Conservation (phyloP, 2,329 filamentous ascomycete genomes). For the Microcyclospora tardicrescens region DNA sequence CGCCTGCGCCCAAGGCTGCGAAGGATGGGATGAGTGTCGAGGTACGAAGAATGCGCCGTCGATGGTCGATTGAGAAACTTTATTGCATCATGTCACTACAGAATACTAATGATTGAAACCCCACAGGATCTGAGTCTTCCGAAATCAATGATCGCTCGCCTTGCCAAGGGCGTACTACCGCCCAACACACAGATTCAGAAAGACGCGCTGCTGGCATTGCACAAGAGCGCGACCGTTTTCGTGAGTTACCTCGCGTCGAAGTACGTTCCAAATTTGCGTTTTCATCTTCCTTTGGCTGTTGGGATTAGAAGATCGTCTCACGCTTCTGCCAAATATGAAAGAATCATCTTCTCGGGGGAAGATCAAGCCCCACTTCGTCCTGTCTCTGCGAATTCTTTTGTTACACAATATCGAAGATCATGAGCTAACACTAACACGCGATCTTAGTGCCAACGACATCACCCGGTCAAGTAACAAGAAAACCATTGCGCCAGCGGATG, state of each 20-base stretch:
- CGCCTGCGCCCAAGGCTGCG: constrained; percentile 9
- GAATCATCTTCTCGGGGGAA: neutral
- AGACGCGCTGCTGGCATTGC: constrained; percentile 66
- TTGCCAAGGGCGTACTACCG: constrained; percentile 68
- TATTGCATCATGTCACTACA: no score
- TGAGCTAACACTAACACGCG: constrained; percentile 3
- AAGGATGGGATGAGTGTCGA: constrained; percentile 33
- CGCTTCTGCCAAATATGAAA: neutral
- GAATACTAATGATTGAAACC: constrained; percentile 4
- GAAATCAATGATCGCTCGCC: constrained; percentile 66
- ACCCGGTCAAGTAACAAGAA: constrained; percentile 57
- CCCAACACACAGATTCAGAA: constrained; percentile 73
- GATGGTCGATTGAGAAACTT: no score
- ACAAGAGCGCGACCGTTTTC: constrained; percentile 71
- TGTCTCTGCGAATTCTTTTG: neutral
- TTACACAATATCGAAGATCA: neutral
- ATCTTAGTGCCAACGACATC: constrained; percentile 55
- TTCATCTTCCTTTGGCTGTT: neutral
- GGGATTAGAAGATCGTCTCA: neutral
- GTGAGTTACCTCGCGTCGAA: constrained; percentile 65
- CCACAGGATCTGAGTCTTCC: constrained; percentile 61
- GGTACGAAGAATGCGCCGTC: no score
- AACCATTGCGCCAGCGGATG: constrained; percentile 62
- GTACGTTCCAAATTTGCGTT: constrained; percentile 45
- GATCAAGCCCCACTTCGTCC: neutral